Percentiles rank a stretch among this genome's conserved stretches.
Evolutionary conservation across 2,329 filamentous ascomycete genomes (phyloP).

Genomic region (Neonectria sp.): DNA sequence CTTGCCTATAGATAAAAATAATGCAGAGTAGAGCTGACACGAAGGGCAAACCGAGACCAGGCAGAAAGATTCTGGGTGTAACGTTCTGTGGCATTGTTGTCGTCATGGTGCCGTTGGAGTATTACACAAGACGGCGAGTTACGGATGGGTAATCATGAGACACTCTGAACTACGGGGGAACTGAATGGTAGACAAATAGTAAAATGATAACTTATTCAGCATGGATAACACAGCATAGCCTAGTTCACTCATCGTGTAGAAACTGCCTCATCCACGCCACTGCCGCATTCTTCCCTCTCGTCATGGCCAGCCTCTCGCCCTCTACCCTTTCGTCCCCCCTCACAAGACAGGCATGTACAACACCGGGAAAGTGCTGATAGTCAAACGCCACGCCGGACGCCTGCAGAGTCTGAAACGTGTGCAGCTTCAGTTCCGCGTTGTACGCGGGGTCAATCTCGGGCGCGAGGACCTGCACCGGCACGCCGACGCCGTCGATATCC

Average conservation of each 20-base stretch:
- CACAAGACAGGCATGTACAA: conserved; percentile 59
- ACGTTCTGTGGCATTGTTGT: too few relatives aligned
- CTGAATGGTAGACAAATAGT: too few relatives aligned
- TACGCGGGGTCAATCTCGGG: conserved; percentile 62
- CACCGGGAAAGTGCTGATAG: conserved; percentile 63
- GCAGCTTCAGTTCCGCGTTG: conserved; percentile 59
- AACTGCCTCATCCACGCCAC: conserved; percentile 56
- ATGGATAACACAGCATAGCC: too few relatives aligned
- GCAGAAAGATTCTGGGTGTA: too few relatives aligned
- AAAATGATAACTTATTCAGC: too few relatives aligned
- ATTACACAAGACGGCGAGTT: too few relatives aligned
- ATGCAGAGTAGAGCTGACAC: too few relatives aligned
- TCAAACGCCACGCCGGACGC: conserved; percentile 56
- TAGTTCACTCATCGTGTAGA: conserved; percentile 11
- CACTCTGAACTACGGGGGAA: too few relatives aligned
- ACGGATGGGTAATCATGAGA: too few relatives aligned
- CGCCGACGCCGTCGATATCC: conserved; percentile 62
- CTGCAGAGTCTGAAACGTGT: conserved; percentile 55
- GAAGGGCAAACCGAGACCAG: too few relatives aligned
- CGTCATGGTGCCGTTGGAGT: too few relatives aligned
- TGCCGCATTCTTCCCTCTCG: conserved; percentile 59
- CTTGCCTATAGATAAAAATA: too few relatives aligned
- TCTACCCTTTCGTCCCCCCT: conserved; percentile 55
- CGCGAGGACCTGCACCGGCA: conserved; percentile 67
- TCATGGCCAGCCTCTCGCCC: conserved; percentile 58